A percentile compares a stretch with the other conserved stretches of the same genome.
Evolutionary conservation across 139 green algal genomes (phyloP).

Genomic region (Raphidocelis subcapitata): DNA sequence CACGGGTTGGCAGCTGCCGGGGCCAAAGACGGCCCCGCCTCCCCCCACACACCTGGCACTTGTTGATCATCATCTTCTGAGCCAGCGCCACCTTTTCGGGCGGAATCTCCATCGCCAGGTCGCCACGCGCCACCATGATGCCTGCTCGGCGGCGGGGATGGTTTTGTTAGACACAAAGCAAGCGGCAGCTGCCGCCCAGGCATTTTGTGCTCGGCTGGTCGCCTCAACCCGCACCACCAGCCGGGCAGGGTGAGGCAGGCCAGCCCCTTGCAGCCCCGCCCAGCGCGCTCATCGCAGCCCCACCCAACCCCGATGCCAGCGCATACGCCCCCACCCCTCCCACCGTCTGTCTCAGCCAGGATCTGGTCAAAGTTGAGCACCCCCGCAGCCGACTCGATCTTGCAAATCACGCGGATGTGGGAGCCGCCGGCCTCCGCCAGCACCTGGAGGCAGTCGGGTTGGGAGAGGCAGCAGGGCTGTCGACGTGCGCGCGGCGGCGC

Average conservation of each 20-base stretch:
- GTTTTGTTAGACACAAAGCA: no score
- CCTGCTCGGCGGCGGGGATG: background rate
- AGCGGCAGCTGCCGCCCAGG: no score
- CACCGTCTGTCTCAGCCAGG: constrained; percentile 58
- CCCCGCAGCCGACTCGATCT: constrained; percentile 73
- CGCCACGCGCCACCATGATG: constrained; percentile 78
- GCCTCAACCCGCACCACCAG: no score
- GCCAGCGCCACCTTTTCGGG: constrained; percentile 59
- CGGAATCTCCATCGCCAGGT: constrained; percentile 67
- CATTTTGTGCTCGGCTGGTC: no score
- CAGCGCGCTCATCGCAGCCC: no score
- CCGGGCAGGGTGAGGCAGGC: no score
- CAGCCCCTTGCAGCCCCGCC: no score
- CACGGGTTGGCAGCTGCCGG: no score
- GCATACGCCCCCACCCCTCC: no score
- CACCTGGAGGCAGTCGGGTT: no score
- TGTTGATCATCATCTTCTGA: constrained; percentile 73
- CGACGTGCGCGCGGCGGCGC: background rate
- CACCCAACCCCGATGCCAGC: no score
- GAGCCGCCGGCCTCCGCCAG: constrained; percentile 48
- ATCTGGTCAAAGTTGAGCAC: constrained; percentile 61
- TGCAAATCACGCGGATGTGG: constrained; percentile 70
- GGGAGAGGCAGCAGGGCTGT: background rate
- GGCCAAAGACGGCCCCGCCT: no score
- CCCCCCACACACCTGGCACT: constrained; percentile 61